phyloP scores from a whole-genome alignment of 106 monocot species.

The Allium cepa region DNA sequence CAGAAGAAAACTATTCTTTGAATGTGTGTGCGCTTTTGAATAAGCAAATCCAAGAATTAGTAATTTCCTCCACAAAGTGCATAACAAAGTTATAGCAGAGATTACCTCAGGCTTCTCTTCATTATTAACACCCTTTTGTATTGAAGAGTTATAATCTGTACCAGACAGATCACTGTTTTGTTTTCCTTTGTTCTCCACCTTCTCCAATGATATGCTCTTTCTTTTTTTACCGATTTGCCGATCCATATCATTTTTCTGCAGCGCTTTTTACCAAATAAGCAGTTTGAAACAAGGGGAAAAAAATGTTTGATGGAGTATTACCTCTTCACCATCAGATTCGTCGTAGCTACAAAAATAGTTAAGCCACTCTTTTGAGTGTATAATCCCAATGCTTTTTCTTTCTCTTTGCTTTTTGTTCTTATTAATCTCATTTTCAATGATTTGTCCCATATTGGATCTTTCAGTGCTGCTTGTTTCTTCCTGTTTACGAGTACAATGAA shows the following conservation, averaged over 20 bases:
- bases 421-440: background rate
- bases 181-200: background rate
- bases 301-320: background rate
- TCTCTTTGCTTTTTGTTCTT: background rate
- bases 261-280: background rate
- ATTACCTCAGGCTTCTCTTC: slow-evolving; percentile 2
- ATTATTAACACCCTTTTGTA: background rate
- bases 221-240: background rate
- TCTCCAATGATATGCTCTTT: background rate
- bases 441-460: no score
- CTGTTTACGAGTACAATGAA: no score
- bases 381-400: background rate
- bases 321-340: background rate
- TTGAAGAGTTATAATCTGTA: background rate
- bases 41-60: no score
- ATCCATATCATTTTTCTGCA: background rate
- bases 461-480: no score
- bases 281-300: background rate
- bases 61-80: no score
- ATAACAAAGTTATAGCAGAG: background rate
- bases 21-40: no score
- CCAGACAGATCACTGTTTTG: no score
- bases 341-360: no score
- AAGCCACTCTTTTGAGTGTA: no score
- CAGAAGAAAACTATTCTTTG: no score